Evolutionary conservation across 305 asterid genomes (phyloP), one percentile per base, ranked within the genome.

Genomic region (Salvia sclarea): DNA sequence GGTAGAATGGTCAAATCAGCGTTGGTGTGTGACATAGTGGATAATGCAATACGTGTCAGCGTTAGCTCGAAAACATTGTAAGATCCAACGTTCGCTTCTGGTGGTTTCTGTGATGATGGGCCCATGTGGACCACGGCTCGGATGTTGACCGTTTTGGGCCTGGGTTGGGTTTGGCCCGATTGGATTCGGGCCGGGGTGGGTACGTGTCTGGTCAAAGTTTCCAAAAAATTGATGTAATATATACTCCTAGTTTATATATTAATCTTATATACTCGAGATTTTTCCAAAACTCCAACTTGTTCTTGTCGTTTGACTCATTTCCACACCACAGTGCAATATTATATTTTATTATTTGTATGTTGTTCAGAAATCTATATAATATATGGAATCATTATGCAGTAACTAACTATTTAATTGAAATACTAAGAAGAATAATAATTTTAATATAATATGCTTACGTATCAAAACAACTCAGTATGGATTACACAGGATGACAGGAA

Each of bases 1-100:
- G 50, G 16, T 4, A 24, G 5, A 3, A 3, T 28, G 33, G 14
- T 30, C 6, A 11, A 11, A 14, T 44, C 5, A 37, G 20, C 61
- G 6, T 3, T 14, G 33, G 43, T 6, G 14, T 13, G 64, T 11
- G 28, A 1, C 16, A 7, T 13, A 16, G 35, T 50, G 55, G 64
- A 71, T 28, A 52, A 61, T 48, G 64, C 1, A 28, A 50, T 66
- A 71, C 75, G 64, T 70, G 75, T 70, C 2, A 5, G 33, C 3
- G 75, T 70, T 3, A 5, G 33, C 3, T 28, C 33, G n/a, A 28
- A 28, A 28, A 28, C 33, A 28, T 28, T 28, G 33, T 28, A 28
- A 28, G 33, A 28, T 28, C 33, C 33, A 22, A 55, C 43, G 13
- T n/a, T 35, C 8, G 9, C 16, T 66, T 54, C 30, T 4, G 54